phyloP scores from a whole-genome alignment of 2,329 filamentous ascomycete species.

The Aspergillus aculeatinus region DNA sequence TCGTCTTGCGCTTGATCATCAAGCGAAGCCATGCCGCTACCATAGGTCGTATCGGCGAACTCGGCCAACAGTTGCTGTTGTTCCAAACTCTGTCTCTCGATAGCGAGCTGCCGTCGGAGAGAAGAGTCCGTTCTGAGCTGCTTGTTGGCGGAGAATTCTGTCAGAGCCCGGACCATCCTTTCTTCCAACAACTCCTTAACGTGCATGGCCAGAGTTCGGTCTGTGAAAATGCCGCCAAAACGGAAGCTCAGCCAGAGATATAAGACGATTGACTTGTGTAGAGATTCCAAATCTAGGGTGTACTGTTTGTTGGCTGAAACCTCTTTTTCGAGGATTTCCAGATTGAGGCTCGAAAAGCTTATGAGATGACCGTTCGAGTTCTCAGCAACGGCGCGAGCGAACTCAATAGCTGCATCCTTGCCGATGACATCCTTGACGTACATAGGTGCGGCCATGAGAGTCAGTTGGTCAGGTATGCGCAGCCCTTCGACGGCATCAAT shows the following conservation, averaged over 20 bases:
- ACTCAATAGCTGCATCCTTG: constrained; percentile 55
- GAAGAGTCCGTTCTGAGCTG: constrained; percentile 42
- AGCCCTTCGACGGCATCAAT: constrained; percentile 70
- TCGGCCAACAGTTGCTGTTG: constrained; percentile 28
- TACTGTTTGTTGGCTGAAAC: constrained; percentile 53
- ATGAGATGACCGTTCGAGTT: constrained; percentile 67
- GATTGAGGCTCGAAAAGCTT: constrained; percentile 66
- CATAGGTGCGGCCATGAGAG: constrained; percentile 71
- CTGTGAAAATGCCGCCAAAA: constrained; percentile 75
- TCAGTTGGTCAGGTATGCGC: constrained; percentile 70
- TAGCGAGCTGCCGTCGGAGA: constrained; percentile 36
- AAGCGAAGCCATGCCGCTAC: neutral
- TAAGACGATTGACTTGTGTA: constrained; percentile 79
- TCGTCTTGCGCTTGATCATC: neutral
- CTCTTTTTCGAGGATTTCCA: constrained; percentile 68
- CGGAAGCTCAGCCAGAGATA: constrained; percentile 95
- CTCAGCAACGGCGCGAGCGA: constrained; percentile 69
- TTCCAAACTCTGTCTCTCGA: constrained; percentile 36
- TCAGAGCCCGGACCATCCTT: constrained; percentile 66
- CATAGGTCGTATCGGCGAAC: constrained; percentile 16
- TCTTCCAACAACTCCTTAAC: constrained; percentile 75
- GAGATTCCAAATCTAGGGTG: constrained; percentile 66
- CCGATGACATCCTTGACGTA: constrained; percentile 49
- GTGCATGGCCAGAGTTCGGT: constrained; percentile 73
- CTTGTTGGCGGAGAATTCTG: constrained; percentile 53